Evolutionary conservation across 2,329 filamentous ascomycete genomes (phyloP), one percentile per base, ranked within the genome.

Genomic region (Pochonia chlamydosporia): DNA sequence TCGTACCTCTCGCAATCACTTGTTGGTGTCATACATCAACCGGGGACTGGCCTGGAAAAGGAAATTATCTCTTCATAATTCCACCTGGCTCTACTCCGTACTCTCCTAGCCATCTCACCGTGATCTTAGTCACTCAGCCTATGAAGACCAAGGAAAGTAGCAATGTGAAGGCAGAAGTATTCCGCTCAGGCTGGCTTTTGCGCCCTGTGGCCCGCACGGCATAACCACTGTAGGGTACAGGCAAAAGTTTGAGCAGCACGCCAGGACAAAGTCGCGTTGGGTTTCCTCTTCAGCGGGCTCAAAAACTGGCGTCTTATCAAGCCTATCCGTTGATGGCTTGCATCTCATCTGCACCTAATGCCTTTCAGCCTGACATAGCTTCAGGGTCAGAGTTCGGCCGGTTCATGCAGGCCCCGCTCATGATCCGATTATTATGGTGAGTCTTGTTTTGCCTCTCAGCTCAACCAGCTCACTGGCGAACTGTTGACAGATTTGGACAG

Each of bases 311-410:
- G 11, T 40, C 13, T 30, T 14, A 23, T 8, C 16, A 31, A 49
- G 49, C 33, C 36, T 41, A 28, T 28, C 26, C 13, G 26, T 36
- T 21, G 43, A 56, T 57, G 51, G 55, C 55, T 50, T 58, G 55
- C 56, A 56, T 56, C 43, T 46, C 52, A 52, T 43, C 54, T 55
- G 51, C 35, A 50, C 39, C 44, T 47, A 50, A 49, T 16, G 25
- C 18, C 39, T 40, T 18, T 40, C 43, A 44, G 46, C 40, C 48
- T 42, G 48, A 39, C 45, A 42, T 40, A 16, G 26, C 26, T 16
- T 23, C 35, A 16, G 11, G 20, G 28, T 39, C 26, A 39, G 48
- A 37, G n/a, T 37, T 39, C 37, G 10, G 41, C 42, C 26, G 46
- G 53, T 50, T 54, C 53, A 55, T 53, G 52, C 49, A 48, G 39